Evolutionary conservation across 2,329 filamentous ascomycete species (phyloP).

Genomic region (Magnaporthiopsis rhizophila): DNA sequence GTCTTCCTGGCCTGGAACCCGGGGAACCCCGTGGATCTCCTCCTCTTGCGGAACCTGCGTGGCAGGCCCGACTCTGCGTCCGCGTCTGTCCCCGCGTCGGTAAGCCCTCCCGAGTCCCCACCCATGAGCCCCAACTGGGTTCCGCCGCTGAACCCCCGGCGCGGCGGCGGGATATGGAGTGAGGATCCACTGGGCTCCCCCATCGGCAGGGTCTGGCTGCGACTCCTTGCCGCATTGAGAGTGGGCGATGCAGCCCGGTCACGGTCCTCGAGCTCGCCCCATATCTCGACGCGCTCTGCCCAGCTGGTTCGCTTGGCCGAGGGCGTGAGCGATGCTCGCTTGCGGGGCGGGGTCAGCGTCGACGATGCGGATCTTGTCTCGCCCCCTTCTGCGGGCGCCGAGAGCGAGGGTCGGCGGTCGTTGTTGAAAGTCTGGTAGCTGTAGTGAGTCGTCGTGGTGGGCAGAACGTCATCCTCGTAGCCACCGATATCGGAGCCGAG

Average conservation of each 20-base stretch:
- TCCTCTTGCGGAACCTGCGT: conserved; percentile 29
- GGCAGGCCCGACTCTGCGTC: conserved; percentile 1
- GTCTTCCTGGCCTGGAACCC: conserved; percentile 48
- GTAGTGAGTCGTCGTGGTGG: conserved; percentile 25
- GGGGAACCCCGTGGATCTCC: conserved; percentile 55
- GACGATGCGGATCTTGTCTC: conserved; percentile 13
- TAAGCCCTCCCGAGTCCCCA: not conserved
- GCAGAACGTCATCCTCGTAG: conserved; percentile 24
- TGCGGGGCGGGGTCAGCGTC: conserved; percentile 31
- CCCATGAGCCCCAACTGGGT: conserved; percentile 12
- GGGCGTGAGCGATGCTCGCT: conserved; percentile 22
- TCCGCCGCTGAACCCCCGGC: conserved; percentile 23
- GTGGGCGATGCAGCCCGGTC: conserved; percentile 28
- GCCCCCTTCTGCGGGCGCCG: conserved; percentile 10
- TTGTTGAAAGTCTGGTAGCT: conserved; percentile 42
- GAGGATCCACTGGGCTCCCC: conserved; percentile 16
- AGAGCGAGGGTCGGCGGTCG: conserved; percentile 22
- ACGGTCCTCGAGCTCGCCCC: conserved; percentile 79
- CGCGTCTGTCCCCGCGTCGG: not conserved
- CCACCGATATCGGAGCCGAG: conserved; percentile 39
- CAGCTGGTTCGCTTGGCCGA: conserved; percentile 22
- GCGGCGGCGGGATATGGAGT: conserved; percentile 17
- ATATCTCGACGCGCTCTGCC: conserved; percentile 71
- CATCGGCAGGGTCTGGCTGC: conserved; percentile 41
- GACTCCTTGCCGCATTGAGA: conserved; percentile 25